Evolutionary conservation across 106 monocot species (phyloP).

Genomic region (Phalaenopsis aphrodite): DNA sequence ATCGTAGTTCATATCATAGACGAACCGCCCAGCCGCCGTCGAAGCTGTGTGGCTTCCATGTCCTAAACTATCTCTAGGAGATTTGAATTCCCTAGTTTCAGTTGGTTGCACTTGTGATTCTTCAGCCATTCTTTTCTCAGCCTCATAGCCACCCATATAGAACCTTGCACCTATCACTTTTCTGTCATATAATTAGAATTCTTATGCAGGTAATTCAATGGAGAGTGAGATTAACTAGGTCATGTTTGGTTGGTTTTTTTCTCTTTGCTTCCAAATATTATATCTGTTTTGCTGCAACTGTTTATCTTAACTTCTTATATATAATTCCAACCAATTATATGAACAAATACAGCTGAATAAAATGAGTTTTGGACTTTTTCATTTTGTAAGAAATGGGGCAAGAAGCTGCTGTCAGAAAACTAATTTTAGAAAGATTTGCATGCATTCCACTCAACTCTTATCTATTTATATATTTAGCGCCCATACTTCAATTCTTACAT

Average conservation of each 20-base stretch:
- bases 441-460: too few species aligned
- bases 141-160: conserved; percentile 60
- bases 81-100: conserved; percentile 35
- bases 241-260: too few species aligned
- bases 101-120: conserved; percentile 2
- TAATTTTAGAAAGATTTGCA: too few species aligned
- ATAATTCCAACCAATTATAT: too few species aligned
- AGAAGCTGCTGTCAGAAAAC: background rate
- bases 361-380: background rate
- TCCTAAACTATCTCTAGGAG: conserved; percentile 79
- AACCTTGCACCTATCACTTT: conserved; percentile 81
- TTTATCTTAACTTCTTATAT: too few species aligned
- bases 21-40: conserved; percentile 62
- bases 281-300: background rate
- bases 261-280: too few species aligned
- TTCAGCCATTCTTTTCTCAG: conserved; percentile 29
- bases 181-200: conserved; percentile 12
- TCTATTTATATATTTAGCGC: too few species aligned
- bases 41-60: conserved; percentile 97
- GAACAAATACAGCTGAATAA: background rate
- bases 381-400: background rate
- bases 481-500: too few species aligned
- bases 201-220: background rate
- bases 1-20: conserved; percentile 53
- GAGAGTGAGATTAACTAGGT: too few species aligned